Conservation (phyloP, 768 basidiomycete species). For the Cystofilobasidium ferigula region DNA sequence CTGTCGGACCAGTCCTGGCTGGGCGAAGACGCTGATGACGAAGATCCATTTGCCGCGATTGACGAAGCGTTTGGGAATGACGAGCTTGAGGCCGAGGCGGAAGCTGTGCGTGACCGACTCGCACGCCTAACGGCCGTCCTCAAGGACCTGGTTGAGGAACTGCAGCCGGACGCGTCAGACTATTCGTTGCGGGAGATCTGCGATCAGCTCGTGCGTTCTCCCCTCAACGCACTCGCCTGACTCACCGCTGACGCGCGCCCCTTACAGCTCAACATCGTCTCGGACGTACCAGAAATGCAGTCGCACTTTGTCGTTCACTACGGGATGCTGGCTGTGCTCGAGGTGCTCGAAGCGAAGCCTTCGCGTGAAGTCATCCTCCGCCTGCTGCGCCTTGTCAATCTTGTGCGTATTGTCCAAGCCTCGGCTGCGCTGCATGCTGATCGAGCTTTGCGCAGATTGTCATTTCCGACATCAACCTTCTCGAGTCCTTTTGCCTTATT, state of each 20-base stretch:
- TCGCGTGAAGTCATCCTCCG: conserved; percentile 76
- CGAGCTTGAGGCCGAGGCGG: conserved; percentile 82
- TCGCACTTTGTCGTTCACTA: conserved; percentile 79
- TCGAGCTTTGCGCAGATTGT: conserved; percentile 39
- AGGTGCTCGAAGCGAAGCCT: conserved; percentile 77
- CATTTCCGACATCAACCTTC: conserved; percentile 60
- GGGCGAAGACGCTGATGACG: conserved; percentile 77
- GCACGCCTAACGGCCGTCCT: conserved; percentile 73
- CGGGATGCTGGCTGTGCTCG: conserved; percentile 87
- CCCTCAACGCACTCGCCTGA: neutral
- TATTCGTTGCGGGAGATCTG: conserved; percentile 66
- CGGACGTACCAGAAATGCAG: conserved; percentile 74
- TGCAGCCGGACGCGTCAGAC: conserved; percentile 69
- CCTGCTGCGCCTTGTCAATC: conserved; percentile 75
- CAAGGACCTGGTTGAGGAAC: conserved; percentile 72
- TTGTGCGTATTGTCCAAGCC: conserved; percentile 46
- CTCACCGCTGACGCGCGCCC: neutral
- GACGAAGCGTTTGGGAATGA: conserved; percentile 68
- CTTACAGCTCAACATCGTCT: conserved; percentile 57
- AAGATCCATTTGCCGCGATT: conserved; percentile 96
- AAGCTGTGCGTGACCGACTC: conserved; percentile 83
- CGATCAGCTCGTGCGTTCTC: conserved; percentile 62
- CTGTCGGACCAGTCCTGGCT: conserved; percentile 84
- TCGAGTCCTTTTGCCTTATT: conserved; percentile 84
- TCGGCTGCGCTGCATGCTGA: neutral